phyloP scores from a whole-genome alignment of 2,329 filamentous ascomycete genomes.

The Aureobasidium sp. region DNA sequence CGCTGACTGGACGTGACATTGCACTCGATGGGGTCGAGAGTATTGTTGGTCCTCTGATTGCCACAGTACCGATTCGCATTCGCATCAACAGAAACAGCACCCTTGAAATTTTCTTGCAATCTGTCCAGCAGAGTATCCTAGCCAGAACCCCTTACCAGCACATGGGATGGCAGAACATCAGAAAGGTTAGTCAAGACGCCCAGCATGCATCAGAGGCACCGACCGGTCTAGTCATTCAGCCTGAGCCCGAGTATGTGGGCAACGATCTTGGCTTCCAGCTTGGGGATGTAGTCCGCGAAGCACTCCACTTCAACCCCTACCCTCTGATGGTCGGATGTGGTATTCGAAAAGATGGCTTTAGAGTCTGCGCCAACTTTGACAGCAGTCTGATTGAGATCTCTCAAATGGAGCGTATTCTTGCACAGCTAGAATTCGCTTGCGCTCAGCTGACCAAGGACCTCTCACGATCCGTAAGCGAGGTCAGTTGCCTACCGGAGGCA shows the following conservation, averaged over 20 bases:
- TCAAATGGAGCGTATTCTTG: conserved; percentile 16
- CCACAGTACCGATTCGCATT: conserved; percentile 33
- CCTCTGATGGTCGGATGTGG: conserved; percentile 44
- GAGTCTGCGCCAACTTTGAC: conserved; percentile 24
- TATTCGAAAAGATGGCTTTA: conserved; percentile 36
- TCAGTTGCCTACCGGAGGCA: conserved; percentile 8
- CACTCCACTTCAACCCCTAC: conserved; percentile 29
- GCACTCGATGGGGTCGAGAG: conserved; percentile 28
- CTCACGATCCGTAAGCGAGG: not conserved
- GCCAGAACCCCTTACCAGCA: conserved; percentile 33
- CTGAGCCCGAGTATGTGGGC: conserved; percentile 21
- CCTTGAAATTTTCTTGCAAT: conserved; percentile 20
- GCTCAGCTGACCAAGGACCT: conserved; percentile 7
- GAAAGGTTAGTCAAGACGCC: conserved; percentile 43
- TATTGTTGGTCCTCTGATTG: conserved; percentile 32
- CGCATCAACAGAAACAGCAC: conserved; percentile 23
- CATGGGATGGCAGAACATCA: conserved; percentile 32
- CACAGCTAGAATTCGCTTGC: conserved; percentile 16
- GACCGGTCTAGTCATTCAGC: conserved; percentile 49
- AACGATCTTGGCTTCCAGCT: conserved; percentile 21
- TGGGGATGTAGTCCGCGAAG: conserved; percentile 19
- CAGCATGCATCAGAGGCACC: conserved; percentile 50
- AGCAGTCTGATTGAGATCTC: conserved; percentile 1
- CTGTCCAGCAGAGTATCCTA: conserved; percentile 19
- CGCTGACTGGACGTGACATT: conserved; percentile 31